Base-by-base conservation (phyloP, 2,329 filamentous ascomycete genomes). In the Phialocephala subalpina region DNA sequence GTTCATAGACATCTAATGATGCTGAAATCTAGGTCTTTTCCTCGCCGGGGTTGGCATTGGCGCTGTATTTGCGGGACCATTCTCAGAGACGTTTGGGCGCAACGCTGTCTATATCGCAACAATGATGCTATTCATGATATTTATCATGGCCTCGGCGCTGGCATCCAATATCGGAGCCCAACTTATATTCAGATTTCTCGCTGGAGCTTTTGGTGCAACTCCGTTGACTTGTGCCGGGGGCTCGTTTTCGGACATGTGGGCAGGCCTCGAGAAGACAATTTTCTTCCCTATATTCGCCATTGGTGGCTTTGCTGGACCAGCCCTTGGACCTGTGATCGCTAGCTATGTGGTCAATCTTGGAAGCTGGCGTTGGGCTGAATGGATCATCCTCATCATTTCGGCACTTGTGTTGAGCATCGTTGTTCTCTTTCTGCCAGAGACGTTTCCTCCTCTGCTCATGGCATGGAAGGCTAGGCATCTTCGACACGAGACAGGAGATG, bases 301-400 rank as follows among this genome's bases (percentile, higher is more conserved):
- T 7, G 86, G 87, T 1, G 89, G 89, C 0, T 91, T 90, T 75
- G 80, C 91, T 66, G 89, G 90, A 0, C 87, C 90, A 0, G 85
- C 81, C 79, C 60, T 85, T 80, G 88, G 90, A 0, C 90, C 90
- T 1, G 87, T 92, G 58, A 84, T 85, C 4, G 87, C 88, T 68
- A 89, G 89, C 4, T 92, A 92, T 76, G 79, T 91, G 2, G 86
- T 87, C 12, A 82, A 87, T 74, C 80, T 84, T 62, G 82, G 87
- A 2, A 84, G 79, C 3, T 97, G 92, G 92, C 87, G 92, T 64
- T 97, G 93, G 93, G 86, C 94, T 0, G 87, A 82, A 0, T 77
- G 87, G 1, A 78, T 95, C 56, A 85, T 92, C 62, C 70, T 87
- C 0, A 79, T 89, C 2, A 83, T 94, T 4, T 93, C 90, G 0